These are phyloP conservation scores for Apiospora arundinis DNA, from an alignment of 2,329 filamentous ascomycete species.

Conservation along the genomic window DNA sequence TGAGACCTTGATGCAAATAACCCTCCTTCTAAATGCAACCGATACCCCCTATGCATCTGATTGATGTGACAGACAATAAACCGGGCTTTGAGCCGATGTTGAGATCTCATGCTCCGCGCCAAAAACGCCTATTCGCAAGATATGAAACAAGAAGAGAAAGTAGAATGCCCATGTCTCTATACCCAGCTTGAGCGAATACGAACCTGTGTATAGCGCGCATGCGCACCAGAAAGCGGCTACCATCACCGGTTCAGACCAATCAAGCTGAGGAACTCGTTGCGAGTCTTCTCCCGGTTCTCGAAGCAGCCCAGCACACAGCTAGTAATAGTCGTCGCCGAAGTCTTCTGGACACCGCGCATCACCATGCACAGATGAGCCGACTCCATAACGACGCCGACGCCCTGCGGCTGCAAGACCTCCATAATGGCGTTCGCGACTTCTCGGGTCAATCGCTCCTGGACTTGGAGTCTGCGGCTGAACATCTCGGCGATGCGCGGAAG, in stretches of 20 bases:
- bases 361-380: constrained; percentile 98
- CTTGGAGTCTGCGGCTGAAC: constrained; percentile 91
- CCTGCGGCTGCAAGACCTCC: constrained; percentile 90
- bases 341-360: constrained; percentile 98
- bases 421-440: constrained; percentile 94
- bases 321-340: constrained; percentile 83
- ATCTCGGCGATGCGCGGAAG: constrained; percentile 95
- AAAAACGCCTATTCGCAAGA: constrained; percentile 21
- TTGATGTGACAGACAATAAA: not conserved
- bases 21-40: constrained; percentile 15
- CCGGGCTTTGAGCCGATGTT: constrained; percentile 32
- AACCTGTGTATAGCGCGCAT: too few species aligned
- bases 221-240: not conserved
- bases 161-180: not conserved
- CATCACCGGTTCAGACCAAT: constrained; percentile 61
- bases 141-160: constrained; percentile 14
- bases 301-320: constrained; percentile 98
- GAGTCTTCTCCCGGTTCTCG: constrained; percentile 88
- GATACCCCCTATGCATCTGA: constrained; percentile 8
- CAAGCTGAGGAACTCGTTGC: constrained; percentile 93
- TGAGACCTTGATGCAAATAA: constrained; percentile 13
- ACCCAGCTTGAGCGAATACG: not conserved
- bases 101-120: constrained; percentile 27
- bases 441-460: constrained; percentile 95
- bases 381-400: constrained; percentile 97